These are phyloP conservation scores for Leccinum boreale DNA, from an alignment of 768 basidiomycete genomes.

Conservation along the genomic window DNA sequence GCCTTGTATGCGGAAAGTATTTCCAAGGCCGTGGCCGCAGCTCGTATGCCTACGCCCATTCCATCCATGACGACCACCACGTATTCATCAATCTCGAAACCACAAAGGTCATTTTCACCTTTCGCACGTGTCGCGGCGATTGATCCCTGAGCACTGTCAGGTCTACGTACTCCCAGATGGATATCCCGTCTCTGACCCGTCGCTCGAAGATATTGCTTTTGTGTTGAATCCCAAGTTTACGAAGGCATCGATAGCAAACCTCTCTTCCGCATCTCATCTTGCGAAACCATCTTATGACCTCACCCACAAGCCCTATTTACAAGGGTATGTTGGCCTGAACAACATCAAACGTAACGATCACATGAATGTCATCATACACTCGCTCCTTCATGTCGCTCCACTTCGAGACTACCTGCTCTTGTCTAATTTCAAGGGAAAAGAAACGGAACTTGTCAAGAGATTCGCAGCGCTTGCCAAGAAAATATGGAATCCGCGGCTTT, in stretches of 20 bases:
- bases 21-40: constrained; percentile 95
- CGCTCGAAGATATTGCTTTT: constrained; percentile 90
- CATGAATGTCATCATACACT: constrained; percentile 95
- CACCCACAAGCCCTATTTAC: constrained; percentile 72
- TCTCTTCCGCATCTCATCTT: constrained; percentile 58
- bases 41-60: constrained; percentile 94
- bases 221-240: constrained; percentile 90
- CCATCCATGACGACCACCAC: constrained; percentile 97
- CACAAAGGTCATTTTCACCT: constrained; percentile 56
- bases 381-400: constrained; percentile 86
- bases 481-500: constrained; percentile 92
- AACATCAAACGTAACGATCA: constrained; percentile 98
- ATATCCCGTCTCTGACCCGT: constrained; percentile 94
- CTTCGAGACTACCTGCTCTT: constrained; percentile 86
- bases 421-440: constrained; percentile 67
- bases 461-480: constrained; percentile 88
- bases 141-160: constrained; percentile 40
- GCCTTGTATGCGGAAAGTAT: constrained; percentile 97
- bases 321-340: constrained; percentile 95
- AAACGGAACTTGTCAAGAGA: constrained; percentile 83
- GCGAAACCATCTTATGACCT: constrained; percentile 84
- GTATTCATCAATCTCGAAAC: constrained; percentile 97
- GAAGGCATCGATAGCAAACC: constrained; percentile 45
- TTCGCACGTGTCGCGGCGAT: constrained; percentile 16
- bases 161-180: constrained; percentile 98